These are phyloP conservation scores for Leishmania turanica DNA, from an alignment of 208 protist species.

Conservation along the genomic window DNA sequence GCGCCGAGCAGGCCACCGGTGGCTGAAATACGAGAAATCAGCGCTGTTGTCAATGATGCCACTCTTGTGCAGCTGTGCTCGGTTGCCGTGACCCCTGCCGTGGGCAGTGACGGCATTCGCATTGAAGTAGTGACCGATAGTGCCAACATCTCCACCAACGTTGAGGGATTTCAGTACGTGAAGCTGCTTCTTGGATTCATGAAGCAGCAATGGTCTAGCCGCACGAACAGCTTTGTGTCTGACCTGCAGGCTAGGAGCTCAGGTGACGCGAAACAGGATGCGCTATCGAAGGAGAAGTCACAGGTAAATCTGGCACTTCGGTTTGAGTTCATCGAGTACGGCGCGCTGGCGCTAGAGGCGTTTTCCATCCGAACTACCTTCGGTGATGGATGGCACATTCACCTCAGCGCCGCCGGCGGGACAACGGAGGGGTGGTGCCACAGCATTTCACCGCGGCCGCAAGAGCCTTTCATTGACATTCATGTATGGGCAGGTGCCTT, in stretches of 20 bases:
- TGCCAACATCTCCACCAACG: slow-evolving; percentile 23
- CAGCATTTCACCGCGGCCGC: slow-evolving; percentile 22
- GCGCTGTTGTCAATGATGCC: neutral
- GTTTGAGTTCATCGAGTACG: slow-evolving; percentile 28
- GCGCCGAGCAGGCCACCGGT: slow-evolving; percentile 2
- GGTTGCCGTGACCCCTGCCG: slow-evolving; percentile 1
- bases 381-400: slow-evolving; percentile 46
- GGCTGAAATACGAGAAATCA: slow-evolving; percentile 14
- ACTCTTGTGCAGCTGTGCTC: slow-evolving; percentile 24
- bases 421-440: slow-evolving; percentile 38
- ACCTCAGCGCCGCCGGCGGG: slow-evolving; percentile 29
- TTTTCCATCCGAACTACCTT: slow-evolving; percentile 21
- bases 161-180: slow-evolving; percentile 26
- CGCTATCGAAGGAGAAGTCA: neutral
- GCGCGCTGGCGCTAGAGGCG: slow-evolving; percentile 23
- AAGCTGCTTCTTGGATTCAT: slow-evolving; percentile 14
- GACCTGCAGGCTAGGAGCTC: neutral
- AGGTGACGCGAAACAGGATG: neutral
- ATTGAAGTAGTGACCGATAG: slow-evolving; percentile 14
- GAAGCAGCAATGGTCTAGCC: slow-evolving; percentile 6
- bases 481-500: slow-evolving; percentile 51
- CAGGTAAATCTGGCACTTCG: slow-evolving; percentile 4
- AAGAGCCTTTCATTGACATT: slow-evolving; percentile 28
- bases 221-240: neutral
- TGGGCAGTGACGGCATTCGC: neutral